These are phyloP conservation scores for Spathaspora arborariae DNA, from an alignment of 805 yeast species.

Conservation along the genomic window DNA sequence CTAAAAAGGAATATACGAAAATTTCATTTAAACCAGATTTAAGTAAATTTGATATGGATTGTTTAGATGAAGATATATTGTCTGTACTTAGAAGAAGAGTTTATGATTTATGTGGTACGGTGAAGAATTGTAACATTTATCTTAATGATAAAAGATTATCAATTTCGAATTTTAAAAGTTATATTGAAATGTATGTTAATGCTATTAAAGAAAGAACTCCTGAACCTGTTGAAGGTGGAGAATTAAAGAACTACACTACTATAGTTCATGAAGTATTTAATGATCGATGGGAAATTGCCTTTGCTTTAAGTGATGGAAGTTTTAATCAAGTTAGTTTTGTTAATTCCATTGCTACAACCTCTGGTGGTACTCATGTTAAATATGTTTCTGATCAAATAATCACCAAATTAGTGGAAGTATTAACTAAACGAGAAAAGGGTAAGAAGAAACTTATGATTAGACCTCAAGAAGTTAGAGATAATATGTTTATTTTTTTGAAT, in stretches of 20 bases:
- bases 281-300: constrained; percentile 95
- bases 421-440: constrained; percentile 62
- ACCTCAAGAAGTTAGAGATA: constrained; percentile 84
- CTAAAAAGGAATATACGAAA: constrained; percentile 75
- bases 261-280: constrained; percentile 77
- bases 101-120: constrained; percentile 92
- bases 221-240: constrained; percentile 30
- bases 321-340: constrained; percentile 96
- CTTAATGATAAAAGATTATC: constrained; percentile 71
- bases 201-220: constrained; percentile 58
- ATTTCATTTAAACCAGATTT: constrained; percentile 88
- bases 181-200: constrained; percentile 84
- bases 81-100: constrained; percentile 91
- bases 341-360: constrained; percentile 93
- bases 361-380: constrained; percentile 95
- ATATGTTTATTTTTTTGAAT: constrained; percentile 86
- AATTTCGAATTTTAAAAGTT: constrained; percentile 74
- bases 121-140: constrained; percentile 71
- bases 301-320: constrained; percentile 84
- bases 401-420: constrained; percentile 64
- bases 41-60: constrained; percentile 77
- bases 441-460: constrained; percentile 67
- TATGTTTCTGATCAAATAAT: constrained; percentile 82
- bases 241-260: constrained; percentile 31
- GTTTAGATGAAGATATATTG: constrained; percentile 74